Conservation (phyloP, 371 early-diverging fungal genomes). For the Mortierella sp. region DNA sequence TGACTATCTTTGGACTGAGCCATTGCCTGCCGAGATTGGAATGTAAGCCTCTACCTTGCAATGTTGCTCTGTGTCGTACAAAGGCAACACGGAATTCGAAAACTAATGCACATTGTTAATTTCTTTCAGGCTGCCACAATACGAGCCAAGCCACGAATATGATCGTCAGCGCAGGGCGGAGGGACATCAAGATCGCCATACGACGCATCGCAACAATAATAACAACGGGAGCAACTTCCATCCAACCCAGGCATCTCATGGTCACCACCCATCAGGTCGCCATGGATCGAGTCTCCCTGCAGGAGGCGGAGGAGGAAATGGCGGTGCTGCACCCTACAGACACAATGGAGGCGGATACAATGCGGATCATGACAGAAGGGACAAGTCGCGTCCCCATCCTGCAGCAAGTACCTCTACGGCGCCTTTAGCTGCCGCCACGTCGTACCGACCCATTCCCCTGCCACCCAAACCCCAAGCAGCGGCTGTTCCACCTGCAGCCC, state of each 20-base stretch:
- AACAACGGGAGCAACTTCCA: slow-evolving; percentile 22
- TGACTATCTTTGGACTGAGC: slow-evolving; percentile 73
- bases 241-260: slow-evolving; percentile 13
- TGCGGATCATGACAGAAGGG: slow-evolving; percentile 35
- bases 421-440: not conserved
- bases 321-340: slow-evolving; percentile 15
- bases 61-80: not conserved
- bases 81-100: not conserved
- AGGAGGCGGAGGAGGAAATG: slow-evolving; percentile 5
- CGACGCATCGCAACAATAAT: slow-evolving; percentile 27
- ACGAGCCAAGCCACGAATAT: slow-evolving; percentile 74
- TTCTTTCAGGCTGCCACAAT: slow-evolving; percentile 66
- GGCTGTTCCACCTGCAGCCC: slow-evolving; percentile 32
- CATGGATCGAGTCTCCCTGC: slow-evolving; percentile 13
- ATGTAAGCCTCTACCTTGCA: slow-evolving; percentile 58
- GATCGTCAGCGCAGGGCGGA: slow-evolving; percentile 56
- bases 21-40: slow-evolving; percentile 71
- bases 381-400: slow-evolving; percentile 32
- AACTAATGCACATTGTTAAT: not conserved
- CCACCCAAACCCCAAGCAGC: slow-evolving; percentile 38
- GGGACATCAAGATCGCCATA: slow-evolving; percentile 35
- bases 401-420: slow-evolving; percentile 3
- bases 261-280: slow-evolving; percentile 33
- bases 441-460: slow-evolving; percentile 47
- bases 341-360: slow-evolving; percentile 21